A percentile compares a stretch with the other conserved stretches of the same genome.
Conservation (phyloP, 441 rosid genomes). For the Erodium moschatum region DNA sequence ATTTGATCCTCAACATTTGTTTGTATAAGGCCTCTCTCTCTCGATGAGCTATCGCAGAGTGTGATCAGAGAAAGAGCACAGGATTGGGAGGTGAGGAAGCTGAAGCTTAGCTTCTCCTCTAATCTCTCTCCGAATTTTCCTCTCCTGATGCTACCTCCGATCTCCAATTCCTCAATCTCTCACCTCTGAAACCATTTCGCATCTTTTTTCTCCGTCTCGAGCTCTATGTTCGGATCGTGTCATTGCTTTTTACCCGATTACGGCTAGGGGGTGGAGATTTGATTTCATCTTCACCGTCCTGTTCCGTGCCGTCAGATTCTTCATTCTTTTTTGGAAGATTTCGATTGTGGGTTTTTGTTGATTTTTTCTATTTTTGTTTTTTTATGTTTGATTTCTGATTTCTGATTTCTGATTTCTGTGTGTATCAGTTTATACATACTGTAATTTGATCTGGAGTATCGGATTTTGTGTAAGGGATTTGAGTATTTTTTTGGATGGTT, state of each 20-base stretch:
- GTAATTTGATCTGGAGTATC: too few relatives aligned
- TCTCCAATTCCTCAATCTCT: not conserved
- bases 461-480: too few relatives aligned
- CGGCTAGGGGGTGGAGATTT: not conserved
- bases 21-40: too few relatives aligned
- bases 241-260: not conserved
- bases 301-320: not conserved
- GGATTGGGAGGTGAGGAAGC: not conserved
- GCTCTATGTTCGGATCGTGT: slow-evolving; percentile 4
- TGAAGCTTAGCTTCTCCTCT: not conserved
- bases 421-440: too few relatives aligned
- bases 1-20: too few relatives aligned
- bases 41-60: not conserved
- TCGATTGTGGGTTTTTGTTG: not conserved
- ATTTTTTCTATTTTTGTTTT: too few relatives aligned
- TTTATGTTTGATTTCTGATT: too few relatives aligned
- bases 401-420: too few relatives aligned
- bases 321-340: not conserved
- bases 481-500: not conserved
- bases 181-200: not conserved
- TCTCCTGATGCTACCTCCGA: not conserved
- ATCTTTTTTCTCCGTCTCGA: not conserved
- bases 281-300: not conserved
- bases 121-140: slow-evolving; percentile 1
- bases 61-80: not conserved